phyloP scores from a whole-genome alignment of 1,284 basidiomycete genomes.

The Hemileia vastatrix region DNA sequence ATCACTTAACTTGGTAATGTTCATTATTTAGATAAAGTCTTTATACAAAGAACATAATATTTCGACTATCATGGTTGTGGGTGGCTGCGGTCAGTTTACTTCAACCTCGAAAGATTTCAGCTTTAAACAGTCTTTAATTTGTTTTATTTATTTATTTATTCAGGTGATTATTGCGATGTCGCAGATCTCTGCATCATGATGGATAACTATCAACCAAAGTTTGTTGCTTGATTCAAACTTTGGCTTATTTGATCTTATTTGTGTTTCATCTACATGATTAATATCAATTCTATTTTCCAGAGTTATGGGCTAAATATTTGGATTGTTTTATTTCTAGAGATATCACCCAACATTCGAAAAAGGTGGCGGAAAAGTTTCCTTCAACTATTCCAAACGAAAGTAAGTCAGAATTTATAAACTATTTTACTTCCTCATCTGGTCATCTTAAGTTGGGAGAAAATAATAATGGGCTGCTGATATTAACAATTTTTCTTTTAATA shows the following conservation, averaged over 20 bases:
- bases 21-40: constrained; percentile 9
- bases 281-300: too few species aligned
- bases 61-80: constrained; percentile 21
- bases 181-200: constrained; percentile 20
- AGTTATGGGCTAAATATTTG: too few species aligned
- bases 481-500: too few species aligned
- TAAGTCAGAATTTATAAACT: too few species aligned
- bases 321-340: too few species aligned
- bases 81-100: constrained; percentile 16
- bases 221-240: background rate
- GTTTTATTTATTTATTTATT: too few species aligned
- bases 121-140: background rate
- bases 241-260: background rate
- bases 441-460: too few species aligned
- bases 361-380: constrained; percentile 11
- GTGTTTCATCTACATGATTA: too few species aligned
- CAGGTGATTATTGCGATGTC: constrained; percentile 21
- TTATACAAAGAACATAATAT: constrained; percentile 7
- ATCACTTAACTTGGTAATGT: too few species aligned
- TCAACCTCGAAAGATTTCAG: background rate
- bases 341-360: constrained; percentile 10
- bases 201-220: constrained; percentile 16
- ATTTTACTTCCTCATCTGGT: too few species aligned
- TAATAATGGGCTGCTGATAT: too few species aligned
- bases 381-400: too few species aligned